A percentile compares a stretch with the other conserved stretches of the same genome.
Evolutionary conservation across 257 asterid species (phyloP).

Genomic region (Anisodus tanguticus): DNA sequence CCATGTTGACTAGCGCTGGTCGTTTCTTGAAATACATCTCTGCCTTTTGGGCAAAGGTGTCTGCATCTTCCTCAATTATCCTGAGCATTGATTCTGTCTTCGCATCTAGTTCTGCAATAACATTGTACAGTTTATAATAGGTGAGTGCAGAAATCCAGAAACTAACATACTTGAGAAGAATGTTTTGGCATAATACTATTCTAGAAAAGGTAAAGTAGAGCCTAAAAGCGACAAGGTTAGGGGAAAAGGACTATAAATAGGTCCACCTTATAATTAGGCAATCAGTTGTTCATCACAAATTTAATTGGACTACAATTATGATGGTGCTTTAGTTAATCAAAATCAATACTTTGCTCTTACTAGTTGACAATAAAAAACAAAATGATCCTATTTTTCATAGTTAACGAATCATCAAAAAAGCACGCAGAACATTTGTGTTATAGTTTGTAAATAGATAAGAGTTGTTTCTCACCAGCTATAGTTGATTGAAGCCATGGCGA

Average conservation of each 20-base stretch:
- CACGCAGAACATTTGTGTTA: neutral
- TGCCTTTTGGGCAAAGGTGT: conserved; percentile 81
- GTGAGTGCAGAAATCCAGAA: neutral
- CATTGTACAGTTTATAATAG: neutral
- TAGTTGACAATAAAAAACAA: neutral
- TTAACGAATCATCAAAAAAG: neutral
- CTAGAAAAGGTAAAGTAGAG: neutral
- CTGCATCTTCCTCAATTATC: conserved; percentile 80
- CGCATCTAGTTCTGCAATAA: conserved; percentile 61
- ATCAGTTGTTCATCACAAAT: neutral
- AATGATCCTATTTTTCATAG: neutral
- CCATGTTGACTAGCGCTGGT: conserved; percentile 83
- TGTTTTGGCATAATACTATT: neutral
- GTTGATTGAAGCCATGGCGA: conserved; percentile 89
- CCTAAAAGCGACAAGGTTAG: neutral
- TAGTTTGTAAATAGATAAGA: neutral
- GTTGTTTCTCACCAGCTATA: conserved; percentile 59
- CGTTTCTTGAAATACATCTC: conserved; percentile 87
- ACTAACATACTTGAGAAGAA: neutral
- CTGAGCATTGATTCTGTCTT: conserved; percentile 66
- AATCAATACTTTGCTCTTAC: neutral
- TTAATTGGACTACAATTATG: neutral
- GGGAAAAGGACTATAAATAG: neutral
- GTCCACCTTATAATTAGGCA: neutral
- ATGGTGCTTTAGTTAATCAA: neutral